Evolutionary conservation across 495 filamentous ascomycete species (phyloP).

Genomic region (Elasticomyces elasticus): DNA sequence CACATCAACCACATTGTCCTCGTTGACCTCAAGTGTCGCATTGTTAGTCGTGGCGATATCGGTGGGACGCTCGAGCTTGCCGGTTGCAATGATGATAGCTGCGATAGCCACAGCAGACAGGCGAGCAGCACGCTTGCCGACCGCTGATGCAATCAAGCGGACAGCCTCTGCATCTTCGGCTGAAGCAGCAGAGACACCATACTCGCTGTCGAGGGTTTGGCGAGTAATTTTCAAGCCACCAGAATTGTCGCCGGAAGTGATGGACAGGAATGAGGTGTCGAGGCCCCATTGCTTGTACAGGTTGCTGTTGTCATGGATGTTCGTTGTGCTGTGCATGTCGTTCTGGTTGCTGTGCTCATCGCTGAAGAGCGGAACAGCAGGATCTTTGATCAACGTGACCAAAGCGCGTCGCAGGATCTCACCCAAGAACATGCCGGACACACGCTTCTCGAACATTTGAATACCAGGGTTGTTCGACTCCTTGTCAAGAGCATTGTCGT

Average conservation of each 20-base stretch:
- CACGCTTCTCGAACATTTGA: slow-evolving; percentile 98
- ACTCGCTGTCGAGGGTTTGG: slow-evolving; percentile 61
- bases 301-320: slow-evolving; percentile 49
- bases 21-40: slow-evolving; percentile 14
- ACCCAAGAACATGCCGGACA: slow-evolving; percentile 96
- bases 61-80: slow-evolving; percentile 42
- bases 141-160: slow-evolving; percentile 66
- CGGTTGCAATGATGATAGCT: slow-evolving; percentile 67
- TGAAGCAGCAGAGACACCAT: slow-evolving; percentile 60
- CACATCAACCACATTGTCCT: slow-evolving; percentile 65
- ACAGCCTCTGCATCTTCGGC: slow-evolving; percentile 74
- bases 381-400: slow-evolving; percentile 48
- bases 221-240: slow-evolving; percentile 54
- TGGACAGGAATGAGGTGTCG: slow-evolving; percentile 76
- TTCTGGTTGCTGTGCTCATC: slow-evolving; percentile 54
- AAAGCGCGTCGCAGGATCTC: slow-evolving; percentile 80
- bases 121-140: slow-evolving; percentile 82
- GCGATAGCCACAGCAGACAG: slow-evolving; percentile 77
- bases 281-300: slow-evolving; percentile 80
- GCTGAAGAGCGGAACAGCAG: slow-evolving; percentile 55
- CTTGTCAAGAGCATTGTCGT: slow-evolving; percentile 68
- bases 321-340: slow-evolving; percentile 57
- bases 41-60: slow-evolving; percentile 13
- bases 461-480: slow-evolving; percentile 84
- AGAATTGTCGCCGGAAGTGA: slow-evolving; percentile 64